Conservation (phyloP, 768 basidiomycete genomes). For the Podaxis rugospora region DNA sequence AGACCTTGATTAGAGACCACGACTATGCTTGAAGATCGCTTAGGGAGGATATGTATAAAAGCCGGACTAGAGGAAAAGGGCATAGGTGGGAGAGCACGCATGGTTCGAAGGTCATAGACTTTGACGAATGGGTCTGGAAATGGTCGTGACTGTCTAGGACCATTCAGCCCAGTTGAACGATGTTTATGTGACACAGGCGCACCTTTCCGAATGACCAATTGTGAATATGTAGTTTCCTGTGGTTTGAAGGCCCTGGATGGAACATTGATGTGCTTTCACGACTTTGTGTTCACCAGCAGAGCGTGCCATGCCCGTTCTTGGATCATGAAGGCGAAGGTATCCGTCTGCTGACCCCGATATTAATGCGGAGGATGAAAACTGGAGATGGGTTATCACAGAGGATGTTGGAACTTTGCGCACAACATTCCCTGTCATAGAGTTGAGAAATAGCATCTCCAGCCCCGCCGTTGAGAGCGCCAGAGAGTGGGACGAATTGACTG, state of each 20-base stretch:
- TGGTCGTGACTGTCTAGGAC: slow-evolving; percentile 74
- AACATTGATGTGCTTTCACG: slow-evolving; percentile 76
- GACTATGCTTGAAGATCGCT: slow-evolving; percentile 66
- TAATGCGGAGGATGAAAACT: slow-evolving; percentile 58
- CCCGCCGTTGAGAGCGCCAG: slow-evolving; percentile 56
- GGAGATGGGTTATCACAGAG: slow-evolving; percentile 61
- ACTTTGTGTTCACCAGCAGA: slow-evolving; percentile 42
- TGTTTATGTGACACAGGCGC: neutral
- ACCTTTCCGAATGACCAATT: slow-evolving; percentile 87
- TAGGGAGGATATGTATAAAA: slow-evolving; percentile 79
- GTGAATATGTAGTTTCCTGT: slow-evolving; percentile 80
- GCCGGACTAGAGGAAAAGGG: slow-evolving; percentile 85
- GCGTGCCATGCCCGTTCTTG: slow-evolving; percentile 54
- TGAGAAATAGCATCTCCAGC: slow-evolving; percentile 66
- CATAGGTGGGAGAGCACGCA: slow-evolving; percentile 79
- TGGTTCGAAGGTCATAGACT: slow-evolving; percentile 82
- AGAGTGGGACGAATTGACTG: slow-evolving; percentile 45
- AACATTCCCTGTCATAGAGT: slow-evolving; percentile 65
- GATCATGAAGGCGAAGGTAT: slow-evolving; percentile 64
- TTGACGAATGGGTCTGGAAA: slow-evolving; percentile 91
- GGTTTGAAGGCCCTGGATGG: slow-evolving; percentile 77
- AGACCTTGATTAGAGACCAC: slow-evolving; percentile 79
- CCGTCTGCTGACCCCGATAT: slow-evolving; percentile 75
- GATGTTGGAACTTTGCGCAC: slow-evolving; percentile 53
- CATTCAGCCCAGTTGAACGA: neutral